A percentile compares a stretch with the other conserved stretches of the same genome.
These are phyloP conservation scores for Gonapodya sp. DNA, from an alignment of 192 early-diverging fungal genomes.

Conservation along the genomic window DNA sequence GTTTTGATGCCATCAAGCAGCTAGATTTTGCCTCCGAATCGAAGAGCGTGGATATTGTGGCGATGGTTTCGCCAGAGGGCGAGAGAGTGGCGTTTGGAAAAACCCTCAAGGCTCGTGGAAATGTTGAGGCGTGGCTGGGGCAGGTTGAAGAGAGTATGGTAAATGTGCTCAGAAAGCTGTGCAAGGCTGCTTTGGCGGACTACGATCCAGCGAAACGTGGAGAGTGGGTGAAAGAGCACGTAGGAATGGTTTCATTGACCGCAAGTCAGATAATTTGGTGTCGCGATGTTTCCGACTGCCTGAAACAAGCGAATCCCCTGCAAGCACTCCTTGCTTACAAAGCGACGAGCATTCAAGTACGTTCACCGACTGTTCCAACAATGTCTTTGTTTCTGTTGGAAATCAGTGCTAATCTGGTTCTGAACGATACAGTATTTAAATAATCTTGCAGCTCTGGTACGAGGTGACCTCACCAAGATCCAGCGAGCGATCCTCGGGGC, in stretches of 20 bases:
- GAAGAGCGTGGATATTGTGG: slow-evolving; percentile 41
- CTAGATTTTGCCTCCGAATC: slow-evolving; percentile 38
- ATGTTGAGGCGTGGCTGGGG: slow-evolving; percentile 56
- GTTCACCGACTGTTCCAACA: slow-evolving; percentile 22
- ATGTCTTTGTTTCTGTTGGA: slow-evolving; percentile 17
- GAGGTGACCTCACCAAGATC: slow-evolving; percentile 52
- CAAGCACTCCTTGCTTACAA: slow-evolving; percentile 57
- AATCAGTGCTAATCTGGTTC: slow-evolving; percentile 34
- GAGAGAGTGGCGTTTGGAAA: slow-evolving; percentile 46
- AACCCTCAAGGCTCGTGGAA: slow-evolving; percentile 47
- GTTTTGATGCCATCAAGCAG: slow-evolving; percentile 45
- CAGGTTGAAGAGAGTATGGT: slow-evolving; percentile 46
- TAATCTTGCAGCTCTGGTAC: slow-evolving; percentile 45
- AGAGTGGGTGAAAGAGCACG: slow-evolving; percentile 60
- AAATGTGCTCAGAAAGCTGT: slow-evolving; percentile 33
- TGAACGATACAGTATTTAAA: slow-evolving; percentile 37
- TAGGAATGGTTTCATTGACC: slow-evolving; percentile 50
- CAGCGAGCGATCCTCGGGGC: slow-evolving; percentile 51
- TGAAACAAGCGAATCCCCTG: slow-evolving; percentile 46
- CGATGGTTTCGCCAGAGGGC: slow-evolving; percentile 53
- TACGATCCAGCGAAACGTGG: slow-evolving; percentile 61
- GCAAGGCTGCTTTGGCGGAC: slow-evolving; percentile 42
- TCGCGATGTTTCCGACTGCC: slow-evolving; percentile 53
- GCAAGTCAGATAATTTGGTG: slow-evolving; percentile 61
- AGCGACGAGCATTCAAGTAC: slow-evolving; percentile 59